Evolutionary conservation across 1,139 yeast species (phyloP), one percentile per base, ranked within the genome.

Genomic region (Blastobotrys persicus): DNA sequence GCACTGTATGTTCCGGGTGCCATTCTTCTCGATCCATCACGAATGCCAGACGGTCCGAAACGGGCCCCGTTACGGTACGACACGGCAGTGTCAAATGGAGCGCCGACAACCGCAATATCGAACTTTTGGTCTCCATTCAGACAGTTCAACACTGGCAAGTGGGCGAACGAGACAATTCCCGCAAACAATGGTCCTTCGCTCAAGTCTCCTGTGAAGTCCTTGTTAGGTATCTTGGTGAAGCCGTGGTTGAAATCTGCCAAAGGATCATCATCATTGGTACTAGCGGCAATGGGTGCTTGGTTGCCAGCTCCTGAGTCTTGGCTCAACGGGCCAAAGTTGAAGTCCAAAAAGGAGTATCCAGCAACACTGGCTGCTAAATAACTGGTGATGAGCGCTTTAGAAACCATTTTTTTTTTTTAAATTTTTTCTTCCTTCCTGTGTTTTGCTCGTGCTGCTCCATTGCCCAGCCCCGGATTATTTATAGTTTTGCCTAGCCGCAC

Each of bases 31-130:
- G 89, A 82, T 1, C 88, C 89, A 11, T 77, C 72, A 54, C 94
- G 70, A 47, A 85, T 83, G 1, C 88, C 88, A 45, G 83, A 70
- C 2, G 94, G 94, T 0, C 94, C 94, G 65, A 85, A 85, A 52
- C 94, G 69, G 2, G 92, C 88, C 6, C 92, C 91, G 0, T 87
- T 78, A 53, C 92, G 71, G 62, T 81, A 85, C 1, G 88, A 77
- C 0, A 80, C 80, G 0, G 88, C 91, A 3, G 91, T 84, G 59
- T 85, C 92, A 60, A 85, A 85, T 0, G 92, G 92, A 5, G 83
- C 86, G 2, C 92, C 92, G 52, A 85, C 75, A 32, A 85, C 61
- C 1, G 84, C 94, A 54, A 85, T 76, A 59, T 85, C 94, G 58
- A 75, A 84, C 20, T 47, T 46, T 41, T 52, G 55, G n/a, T 48